Base-by-base conservation (phyloP, 768 basidiomycete species). In the Rhodotorula toruloides region DNA sequence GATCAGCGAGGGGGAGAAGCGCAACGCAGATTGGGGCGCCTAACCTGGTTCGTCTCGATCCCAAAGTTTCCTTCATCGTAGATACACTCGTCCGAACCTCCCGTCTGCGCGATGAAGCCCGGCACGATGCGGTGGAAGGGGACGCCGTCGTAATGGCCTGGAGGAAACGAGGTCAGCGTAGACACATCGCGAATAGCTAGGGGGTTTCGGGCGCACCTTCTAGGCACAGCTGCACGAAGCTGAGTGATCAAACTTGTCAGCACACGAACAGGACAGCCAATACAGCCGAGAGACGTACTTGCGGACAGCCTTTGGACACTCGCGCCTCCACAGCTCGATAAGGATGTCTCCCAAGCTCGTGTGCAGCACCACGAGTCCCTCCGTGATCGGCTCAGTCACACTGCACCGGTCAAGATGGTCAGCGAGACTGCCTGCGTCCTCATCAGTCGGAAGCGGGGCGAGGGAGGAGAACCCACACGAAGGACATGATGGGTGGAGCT, bases 101-200 rank as follows among this genome's bases (percentile, higher is more conserved):
- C 96, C 3, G 92, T 92, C 77, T 98, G 96, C 1, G 96, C 88
- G 49, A 97, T 84, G 77, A 98, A 96, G 25, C 86, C 84, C 1
- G 92, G 89, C 4, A 97, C 88, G 44, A 97, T 81, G n/a, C 93
- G 84, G 78, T 96, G 92, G 72, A 97, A 97, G 53, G 94, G 89
- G 59, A 91, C 87, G 40, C 89, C 89, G 66, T 98, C 94, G 78
- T 97, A 98, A 77, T 96, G 97, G 13, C 94, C 92, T 93, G 73
- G 89, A 84, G 22, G 54, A 21, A 32, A 22, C 14, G 11, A 36
- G 39, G 17, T n/a, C 16, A 44, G 14, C 5, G 34, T 32, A 17
- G 32, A 43, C 22, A 2, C 4, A 22, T 12, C 11, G n/a, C 8
- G 31, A 25, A 34, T n/a, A 29, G 25, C 19, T 36, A 52, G 44